These are phyloP conservation scores for Arthrobotrys pseudoclavata DNA, from an alignment of 2,329 filamentous ascomycete genomes.

Conservation along the genomic window DNA sequence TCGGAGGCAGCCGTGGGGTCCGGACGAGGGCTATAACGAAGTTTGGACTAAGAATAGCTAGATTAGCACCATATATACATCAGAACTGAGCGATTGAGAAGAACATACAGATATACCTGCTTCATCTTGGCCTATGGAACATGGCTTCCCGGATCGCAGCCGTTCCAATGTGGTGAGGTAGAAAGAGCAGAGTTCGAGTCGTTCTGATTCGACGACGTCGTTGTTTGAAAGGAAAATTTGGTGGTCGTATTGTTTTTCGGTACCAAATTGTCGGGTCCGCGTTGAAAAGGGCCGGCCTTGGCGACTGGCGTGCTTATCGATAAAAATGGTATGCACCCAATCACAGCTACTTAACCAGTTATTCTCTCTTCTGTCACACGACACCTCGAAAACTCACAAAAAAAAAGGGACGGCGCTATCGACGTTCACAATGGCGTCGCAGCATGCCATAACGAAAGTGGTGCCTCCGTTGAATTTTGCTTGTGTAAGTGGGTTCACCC, in stretches of 20 bases:
- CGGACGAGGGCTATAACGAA: constrained; percentile 84
- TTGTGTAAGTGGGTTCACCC: constrained; percentile 56
- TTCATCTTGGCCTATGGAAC: constrained; percentile 65
- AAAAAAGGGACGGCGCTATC: background rate
- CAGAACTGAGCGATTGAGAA: constrained; percentile 1
- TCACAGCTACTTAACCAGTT: constrained; percentile 10
- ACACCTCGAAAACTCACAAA: constrained; percentile 37
- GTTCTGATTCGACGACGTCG: constrained; percentile 10
- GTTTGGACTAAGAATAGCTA: constrained; percentile 74
- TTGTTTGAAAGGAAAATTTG: constrained; percentile 55
- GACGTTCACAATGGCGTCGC: constrained; percentile 51
- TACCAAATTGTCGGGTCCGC: constrained; percentile 50
- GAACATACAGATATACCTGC: constrained; percentile 69
- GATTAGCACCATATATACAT: background rate
- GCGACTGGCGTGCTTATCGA: constrained; percentile 46
- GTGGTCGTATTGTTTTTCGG: constrained; percentile 34
- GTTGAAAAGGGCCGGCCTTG: constrained; percentile 39
- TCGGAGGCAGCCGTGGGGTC: constrained; percentile 78
- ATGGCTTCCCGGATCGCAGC: constrained; percentile 37
- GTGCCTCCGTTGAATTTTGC: constrained; percentile 63
- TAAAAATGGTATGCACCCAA: constrained; percentile 53
- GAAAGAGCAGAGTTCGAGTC: background rate
- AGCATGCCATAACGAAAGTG: constrained; percentile 56
- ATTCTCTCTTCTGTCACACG: constrained; percentile 52
- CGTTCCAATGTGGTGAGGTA: constrained; percentile 32